These are phyloP conservation scores for Orobanche coerulescens DNA, from an alignment of 257 asterid species.

Conservation along the genomic window DNA sequence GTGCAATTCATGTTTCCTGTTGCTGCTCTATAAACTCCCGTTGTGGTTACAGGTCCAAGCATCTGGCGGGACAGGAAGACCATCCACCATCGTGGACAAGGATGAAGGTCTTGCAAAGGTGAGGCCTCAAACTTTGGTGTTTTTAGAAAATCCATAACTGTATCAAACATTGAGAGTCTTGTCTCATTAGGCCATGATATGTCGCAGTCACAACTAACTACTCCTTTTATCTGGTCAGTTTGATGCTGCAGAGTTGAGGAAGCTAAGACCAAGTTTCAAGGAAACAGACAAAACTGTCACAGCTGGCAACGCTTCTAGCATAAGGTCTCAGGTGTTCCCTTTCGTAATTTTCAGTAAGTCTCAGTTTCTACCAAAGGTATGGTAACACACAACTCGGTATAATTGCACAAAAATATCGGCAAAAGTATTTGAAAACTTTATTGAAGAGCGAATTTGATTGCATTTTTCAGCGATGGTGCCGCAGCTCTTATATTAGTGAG, in stretches of 20 bases:
- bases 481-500: slow-evolving; percentile 94
- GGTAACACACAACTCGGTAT: neutral
- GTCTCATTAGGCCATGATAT: no score
- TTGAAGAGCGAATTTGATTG: no score
- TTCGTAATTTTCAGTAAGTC: neutral
- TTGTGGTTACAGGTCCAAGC: slow-evolving; percentile 70
- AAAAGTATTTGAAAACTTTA: no score
- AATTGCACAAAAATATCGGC: no score
- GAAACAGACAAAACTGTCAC: slow-evolving; percentile 90
- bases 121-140: slow-evolving; percentile 15
- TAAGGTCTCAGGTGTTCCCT: slow-evolving; percentile 41
- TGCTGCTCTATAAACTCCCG: slow-evolving; percentile 11
- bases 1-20: neutral
- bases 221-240: slow-evolving; percentile 43
- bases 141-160: no score
- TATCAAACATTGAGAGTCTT: no score
- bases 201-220: neutral
- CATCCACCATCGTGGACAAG: slow-evolving; percentile 75
- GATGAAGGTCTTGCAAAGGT: slow-evolving; percentile 98
- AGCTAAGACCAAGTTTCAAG: slow-evolving; percentile 94
- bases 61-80: slow-evolving; percentile 89
- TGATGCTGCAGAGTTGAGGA: slow-evolving; percentile 87
- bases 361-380: neutral
- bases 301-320: slow-evolving; percentile 95
- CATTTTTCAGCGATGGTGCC: slow-evolving; percentile 78